Evolutionary conservation across 148 eudicot species (phyloP), one percentile per base, ranked within the genome.

Genomic region (Mesembryanthemum crystallinum): DNA sequence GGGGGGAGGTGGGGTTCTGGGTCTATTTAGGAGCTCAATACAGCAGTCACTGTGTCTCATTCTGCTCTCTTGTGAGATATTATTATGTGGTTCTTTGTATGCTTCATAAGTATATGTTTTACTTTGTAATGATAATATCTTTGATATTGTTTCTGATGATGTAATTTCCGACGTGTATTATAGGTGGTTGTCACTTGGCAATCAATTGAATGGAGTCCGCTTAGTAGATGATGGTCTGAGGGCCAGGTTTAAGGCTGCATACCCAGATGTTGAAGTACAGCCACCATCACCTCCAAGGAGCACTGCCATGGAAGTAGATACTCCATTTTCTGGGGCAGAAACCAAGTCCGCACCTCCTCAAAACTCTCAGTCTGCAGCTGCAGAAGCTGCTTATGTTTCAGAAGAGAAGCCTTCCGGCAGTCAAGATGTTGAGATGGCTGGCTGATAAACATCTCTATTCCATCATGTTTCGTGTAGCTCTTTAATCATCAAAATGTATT

Each of bases 171-270:
- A 33, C 66, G 17, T 76, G 68, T 39, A 47, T 33, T 7, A 62
- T 77, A 94, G 97, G 87, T 92, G 97, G 97, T 75, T 91, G 82
- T 94, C 96, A 57, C 91, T 92, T 21, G 98, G 98, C 30, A 92
- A 94, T 82, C 98, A 92, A 78, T 79, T 94, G 80, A 85, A 73
- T 73, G 97, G 97, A 59, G 93, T 76, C 10, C 80, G 93, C 25
- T 77, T 94, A 57, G 96, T 92, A 37, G 97, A 89, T 77, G 97
- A 90, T 70, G 98, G 98, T 54, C 88, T 93, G 18, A 81, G 98
- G 32, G 98, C 97, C 32, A 84, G 98, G 83, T 95, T 95, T 71
- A 95, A 88, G 85, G 98, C 98, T 59, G 97, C 97, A 39, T 95
- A 95, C 77, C 97, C 98, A 43, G 99, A 95, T 28, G 90, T 91